Conservation (phyloP, 129 eudicot species). For the Helichrysum umbraculigerum region DNA sequence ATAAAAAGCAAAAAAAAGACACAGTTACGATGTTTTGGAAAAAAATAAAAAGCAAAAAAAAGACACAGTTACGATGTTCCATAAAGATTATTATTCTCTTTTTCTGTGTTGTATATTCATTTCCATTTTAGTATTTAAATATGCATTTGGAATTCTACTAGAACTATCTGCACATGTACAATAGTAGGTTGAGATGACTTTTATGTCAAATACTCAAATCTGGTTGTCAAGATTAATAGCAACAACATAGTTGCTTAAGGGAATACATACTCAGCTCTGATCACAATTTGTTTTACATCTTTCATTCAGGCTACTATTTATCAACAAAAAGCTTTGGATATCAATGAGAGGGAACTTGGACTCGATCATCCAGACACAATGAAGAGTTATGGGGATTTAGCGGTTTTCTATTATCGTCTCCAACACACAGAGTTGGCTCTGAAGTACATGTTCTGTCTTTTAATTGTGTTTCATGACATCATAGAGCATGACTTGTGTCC, state of each 20-base stretch:
- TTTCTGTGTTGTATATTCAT: not conserved
- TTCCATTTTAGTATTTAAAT: not conserved
- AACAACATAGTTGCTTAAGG: not conserved
- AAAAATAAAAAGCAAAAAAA: no score
- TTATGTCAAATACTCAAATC: not conserved
- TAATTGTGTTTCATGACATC: not conserved
- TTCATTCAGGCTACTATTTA: constrained; percentile 78
- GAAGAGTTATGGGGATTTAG: constrained; percentile 98
- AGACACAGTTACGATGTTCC: not conserved
- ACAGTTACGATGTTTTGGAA: not conserved
- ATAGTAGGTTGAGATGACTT: not conserved
- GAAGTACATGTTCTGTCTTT: constrained; percentile 48
- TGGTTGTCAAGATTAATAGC: not conserved
- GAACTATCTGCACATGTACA: not conserved
- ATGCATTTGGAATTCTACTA: not conserved
- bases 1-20: no score
- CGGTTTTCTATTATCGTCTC: constrained; percentile 95
- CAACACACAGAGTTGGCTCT: constrained; percentile 97
- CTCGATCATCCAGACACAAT: constrained; percentile 99
- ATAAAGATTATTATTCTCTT: not conserved
- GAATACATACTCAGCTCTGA: not conserved
- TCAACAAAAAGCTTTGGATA: constrained; percentile 97
- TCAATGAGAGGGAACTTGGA: constrained; percentile 97
- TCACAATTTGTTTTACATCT: not conserved
- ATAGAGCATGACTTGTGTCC: not conserved